A percentile compares a stretch with the other conserved stretches of the same genome.
Conservation (phyloP, 768 basidiomycete species). For the Russula vinacea region DNA sequence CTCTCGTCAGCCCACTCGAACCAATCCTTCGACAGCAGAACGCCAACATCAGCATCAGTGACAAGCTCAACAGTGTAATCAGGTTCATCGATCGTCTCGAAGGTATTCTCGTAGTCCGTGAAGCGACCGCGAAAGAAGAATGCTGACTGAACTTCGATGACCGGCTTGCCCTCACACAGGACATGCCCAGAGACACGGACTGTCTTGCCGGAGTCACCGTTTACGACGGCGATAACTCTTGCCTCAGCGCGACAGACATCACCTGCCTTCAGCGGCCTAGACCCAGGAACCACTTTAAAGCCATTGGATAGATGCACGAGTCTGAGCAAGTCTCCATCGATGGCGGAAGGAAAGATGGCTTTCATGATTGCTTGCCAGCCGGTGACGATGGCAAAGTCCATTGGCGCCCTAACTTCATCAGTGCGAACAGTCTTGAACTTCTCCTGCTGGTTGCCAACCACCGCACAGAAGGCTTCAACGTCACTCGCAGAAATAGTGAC, state of each 20-base stretch:
- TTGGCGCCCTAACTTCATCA: conserved; percentile 76
- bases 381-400: conserved; percentile 98
- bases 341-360: conserved; percentile 87
- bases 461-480: conserved; percentile 85
- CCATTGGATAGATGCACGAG: conserved; percentile 97
- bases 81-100: conserved; percentile 86
- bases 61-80: conserved; percentile 78
- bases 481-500: conserved; percentile 72
- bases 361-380: conserved; percentile 99
- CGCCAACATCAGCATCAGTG: conserved; percentile 79
- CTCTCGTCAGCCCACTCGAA: conserved; percentile 90
- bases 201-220: conserved; percentile 87
- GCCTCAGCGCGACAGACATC: conserved; percentile 91
- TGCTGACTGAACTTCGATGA: conserved; percentile 90
- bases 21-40: conserved; percentile 96
- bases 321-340: conserved; percentile 93
- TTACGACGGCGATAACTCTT: conserved; percentile 83
- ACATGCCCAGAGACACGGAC: conserved; percentile 88
- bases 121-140: conserved; percentile 98
- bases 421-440: conserved; percentile 79
- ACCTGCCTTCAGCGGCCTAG: conserved; percentile 72
- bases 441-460: conserved; percentile 92
- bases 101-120: conserved; percentile 91
- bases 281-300: conserved; percentile 83
- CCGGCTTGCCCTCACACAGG: conserved; percentile 67